Evolutionary conservation across 2,329 filamentous ascomycete species (phyloP), one percentile per base, ranked within the genome.

Genomic region (Ascochyta fabae): DNA sequence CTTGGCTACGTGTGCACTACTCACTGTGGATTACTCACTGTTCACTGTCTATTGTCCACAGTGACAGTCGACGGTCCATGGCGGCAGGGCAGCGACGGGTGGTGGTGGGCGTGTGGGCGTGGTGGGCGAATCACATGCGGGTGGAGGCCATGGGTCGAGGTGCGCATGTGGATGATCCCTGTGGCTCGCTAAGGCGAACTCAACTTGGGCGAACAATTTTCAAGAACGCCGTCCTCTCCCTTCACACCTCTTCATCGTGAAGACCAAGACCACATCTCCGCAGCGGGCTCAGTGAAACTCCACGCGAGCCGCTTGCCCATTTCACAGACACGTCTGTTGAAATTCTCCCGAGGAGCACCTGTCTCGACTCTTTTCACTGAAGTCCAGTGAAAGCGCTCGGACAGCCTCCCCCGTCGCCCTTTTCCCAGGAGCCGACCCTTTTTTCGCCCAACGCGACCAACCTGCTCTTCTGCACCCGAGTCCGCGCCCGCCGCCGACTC

Each of bases 241-340:
- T 58, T 56, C 59, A 60, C 63, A 65, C 67, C 63, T 71, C 67
- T 70, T 71, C 71, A 72, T 72, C 67, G 64, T 66, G 71, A 72
- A 73, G 65, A 72, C 61, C 49, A 22, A 36, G 22, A 54, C 59
- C 62, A 64, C 60, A 60, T 62, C 56, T 62, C 59, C 63, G 67
- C 70, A 72, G 69, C 70, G 68, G 67, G 58, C 69, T 68, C 64
- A 61, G 62, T 68, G 62, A 54, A 51, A 39, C 52, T 65, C 55
- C 62, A 67, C 65, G 59, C 54, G 69, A 72, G 72, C 64, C 73
- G 70, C 72, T 70, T 67, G 71, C 68, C 63, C 58, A 71, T 71
- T 75, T 76, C 74, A 70, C 69, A 73, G 69, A 65, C 61, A 51
- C 59, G 59, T 70, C 72, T 74, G 70, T 74, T 65, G 74, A 75